Base-by-base conservation (phyloP, 441 rosid genomes). In the Adansonia rubrostipa region DNA sequence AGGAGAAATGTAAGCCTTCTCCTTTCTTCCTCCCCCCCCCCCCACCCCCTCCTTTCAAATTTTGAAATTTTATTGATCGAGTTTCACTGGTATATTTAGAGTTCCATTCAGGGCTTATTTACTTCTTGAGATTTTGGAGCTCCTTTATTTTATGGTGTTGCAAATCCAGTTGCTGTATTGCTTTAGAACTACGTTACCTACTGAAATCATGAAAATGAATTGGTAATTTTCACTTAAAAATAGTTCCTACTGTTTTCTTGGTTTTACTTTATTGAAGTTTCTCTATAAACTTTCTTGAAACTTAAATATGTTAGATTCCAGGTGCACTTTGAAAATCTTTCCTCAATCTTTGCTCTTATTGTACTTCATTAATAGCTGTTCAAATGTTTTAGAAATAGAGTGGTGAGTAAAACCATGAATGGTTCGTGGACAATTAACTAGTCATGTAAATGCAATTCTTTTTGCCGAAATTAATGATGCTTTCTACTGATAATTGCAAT, bases 1-100 rank as follows among this genome's bases (percentile, higher is more conserved):
- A 92, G 97, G 87, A 89, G 96, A 88, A 96, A 96, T 85, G 99
- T 94, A 86, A 90, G 93, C 76, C 51, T 45, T 79, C 57, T 53
- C 47, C 9, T 22, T 8, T 14, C 65, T 50, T 33, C 51, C 40
- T 7, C 28, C 22, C 24, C 33, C 51, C 20, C 22, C 44, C 2
- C 1, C 0, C 15, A 0, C 63, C 17, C 36, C 0, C 3, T 0
- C 3, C 2, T 1, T 33, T 17, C 47, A n/a, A 1, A 17, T 72
- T 47, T 54, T 54, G 11, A 72, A 36, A 9, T 54, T 9, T n/a
- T 36, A 48, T 71, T 8, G 5, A 50, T 71, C 1, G 54, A 50
- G 15, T 65, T 51, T 50, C 1, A 7, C 14, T 51, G 17, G 36
- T 50, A 70, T 42, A 48, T 13, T 48, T 36, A 24, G 58, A 70